Percentiles rank a stretch among this genome's conserved stretches.
These are phyloP conservation scores for Salix suchowensis DNA, from an alignment of 345 rosid species.

Conservation along the genomic window DNA sequence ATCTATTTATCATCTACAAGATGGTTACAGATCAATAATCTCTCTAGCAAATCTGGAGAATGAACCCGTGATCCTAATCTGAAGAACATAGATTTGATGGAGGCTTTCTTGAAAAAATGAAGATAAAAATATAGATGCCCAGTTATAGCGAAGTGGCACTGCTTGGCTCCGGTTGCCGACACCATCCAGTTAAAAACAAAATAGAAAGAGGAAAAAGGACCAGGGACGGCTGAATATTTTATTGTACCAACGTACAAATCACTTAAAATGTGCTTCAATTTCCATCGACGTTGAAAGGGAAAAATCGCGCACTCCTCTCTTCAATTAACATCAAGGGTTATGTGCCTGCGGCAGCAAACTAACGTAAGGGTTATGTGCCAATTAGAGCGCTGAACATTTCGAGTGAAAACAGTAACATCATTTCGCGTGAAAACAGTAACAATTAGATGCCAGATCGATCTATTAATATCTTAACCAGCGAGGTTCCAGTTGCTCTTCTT, in stretches of 20 bases:
- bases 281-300: not conserved
- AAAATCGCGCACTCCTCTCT: not conserved
- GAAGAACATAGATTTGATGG: not conserved
- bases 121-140: not conserved
- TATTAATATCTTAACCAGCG: not conserved
- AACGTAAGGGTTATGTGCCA: not conserved
- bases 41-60: not conserved
- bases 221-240: not conserved
- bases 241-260: not conserved
- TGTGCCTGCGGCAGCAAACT: too few species aligned
- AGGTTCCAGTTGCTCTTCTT: not conserved
- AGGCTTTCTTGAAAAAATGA: not conserved
- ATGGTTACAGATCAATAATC: not conserved
- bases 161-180: slow-evolving; percentile 38
- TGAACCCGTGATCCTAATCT: not conserved
- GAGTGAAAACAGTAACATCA: not conserved
- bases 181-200: not conserved
- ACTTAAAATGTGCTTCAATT: not conserved
- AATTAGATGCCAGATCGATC: not conserved
- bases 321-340: not conserved
- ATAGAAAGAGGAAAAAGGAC: not conserved
- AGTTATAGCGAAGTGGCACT: slow-evolving; percentile 8
- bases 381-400: not conserved
- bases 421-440: too few species aligned
- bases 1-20: not conserved